Percentiles rank a stretch among this genome's conserved stretches.
Conservation (phyloP, 179 eudicot species). For the Silene vulgaris region DNA sequence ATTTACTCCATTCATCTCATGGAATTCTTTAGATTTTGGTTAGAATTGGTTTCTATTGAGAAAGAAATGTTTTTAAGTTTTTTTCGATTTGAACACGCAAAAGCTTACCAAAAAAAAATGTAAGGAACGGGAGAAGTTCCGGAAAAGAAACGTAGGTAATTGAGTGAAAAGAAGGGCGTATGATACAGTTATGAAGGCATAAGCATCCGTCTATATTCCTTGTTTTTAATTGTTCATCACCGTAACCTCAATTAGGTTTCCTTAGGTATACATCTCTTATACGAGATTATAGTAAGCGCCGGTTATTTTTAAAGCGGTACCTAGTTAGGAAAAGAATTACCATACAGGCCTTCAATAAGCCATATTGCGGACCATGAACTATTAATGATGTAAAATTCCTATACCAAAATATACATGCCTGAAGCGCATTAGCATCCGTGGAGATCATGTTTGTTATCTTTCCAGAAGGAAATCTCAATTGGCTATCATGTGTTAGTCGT, state of each 20-base stretch:
- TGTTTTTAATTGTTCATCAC: no score
- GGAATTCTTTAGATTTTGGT: not conserved
- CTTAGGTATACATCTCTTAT: not conserved
- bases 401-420: slow-evolving; percentile 33
- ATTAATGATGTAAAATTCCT: not conserved
- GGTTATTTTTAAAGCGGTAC: not conserved
- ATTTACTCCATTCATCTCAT: not conserved
- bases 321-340: not conserved
- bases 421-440: slow-evolving; percentile 66
- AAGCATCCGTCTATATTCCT: not conserved
- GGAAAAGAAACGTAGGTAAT: not conserved
- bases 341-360: not conserved
- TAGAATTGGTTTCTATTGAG: not conserved
- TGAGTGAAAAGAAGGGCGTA: not conserved
- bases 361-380: not conserved
- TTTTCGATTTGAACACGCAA: not conserved
- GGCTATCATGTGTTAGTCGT: slow-evolving; percentile 53
- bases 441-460: slow-evolving; percentile 65
- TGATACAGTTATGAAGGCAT: not conserved
- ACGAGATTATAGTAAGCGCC: not conserved
- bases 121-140: not conserved
- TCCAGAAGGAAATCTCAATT: slow-evolving; percentile 50
- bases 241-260: not conserved
- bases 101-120: not conserved
- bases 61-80: not conserved